These are phyloP conservation scores for Pleurotus citrinopileatus DNA, from an alignment of 768 basidiomycete genomes.

Conservation along the genomic window DNA sequence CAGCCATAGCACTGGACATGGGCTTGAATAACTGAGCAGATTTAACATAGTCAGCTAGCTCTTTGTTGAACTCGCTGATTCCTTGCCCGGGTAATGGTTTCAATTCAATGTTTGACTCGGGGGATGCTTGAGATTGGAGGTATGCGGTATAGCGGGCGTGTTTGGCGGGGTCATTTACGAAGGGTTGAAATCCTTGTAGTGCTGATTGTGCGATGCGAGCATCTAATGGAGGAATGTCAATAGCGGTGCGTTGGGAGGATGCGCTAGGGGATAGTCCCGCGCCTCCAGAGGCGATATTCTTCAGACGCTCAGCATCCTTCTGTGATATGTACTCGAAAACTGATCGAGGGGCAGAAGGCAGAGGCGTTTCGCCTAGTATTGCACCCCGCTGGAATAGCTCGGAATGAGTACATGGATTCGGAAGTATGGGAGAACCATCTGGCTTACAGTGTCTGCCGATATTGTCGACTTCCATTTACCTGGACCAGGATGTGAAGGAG, in stretches of 20 bases:
- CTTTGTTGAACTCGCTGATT: conserved; percentile 71
- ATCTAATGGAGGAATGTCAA: conserved; percentile 60
- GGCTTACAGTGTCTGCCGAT: conserved; percentile 70
- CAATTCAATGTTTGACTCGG: conserved; percentile 44
- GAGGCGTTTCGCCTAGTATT: conserved; percentile 77
- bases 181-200: conserved; percentile 87
- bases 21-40: conserved; percentile 91
- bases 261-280: conserved; percentile 23
- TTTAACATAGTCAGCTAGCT: conserved; percentile 84
- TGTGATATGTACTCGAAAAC: conserved; percentile 94
- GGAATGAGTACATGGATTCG: not conserved
- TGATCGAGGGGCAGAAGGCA: conserved; percentile 69
- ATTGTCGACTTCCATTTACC: conserved; percentile 54
- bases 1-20: conserved; percentile 88
- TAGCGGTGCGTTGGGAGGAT: conserved; percentile 21
- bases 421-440: not conserved
- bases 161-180: conserved; percentile 69
- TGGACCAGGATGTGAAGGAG: conserved; percentile 16
- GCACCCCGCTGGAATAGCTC: conserved; percentile 64
- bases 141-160: conserved; percentile 86
- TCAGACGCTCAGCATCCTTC: conserved; percentile 85
- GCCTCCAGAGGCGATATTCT: conserved; percentile 45
- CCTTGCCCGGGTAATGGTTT: conserved; percentile 55
- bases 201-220: conserved; percentile 85
- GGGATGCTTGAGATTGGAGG: conserved; percentile 67